Conservation (phyloP, 306 rosid species). For the Oemleria cerasiformis region DNA sequence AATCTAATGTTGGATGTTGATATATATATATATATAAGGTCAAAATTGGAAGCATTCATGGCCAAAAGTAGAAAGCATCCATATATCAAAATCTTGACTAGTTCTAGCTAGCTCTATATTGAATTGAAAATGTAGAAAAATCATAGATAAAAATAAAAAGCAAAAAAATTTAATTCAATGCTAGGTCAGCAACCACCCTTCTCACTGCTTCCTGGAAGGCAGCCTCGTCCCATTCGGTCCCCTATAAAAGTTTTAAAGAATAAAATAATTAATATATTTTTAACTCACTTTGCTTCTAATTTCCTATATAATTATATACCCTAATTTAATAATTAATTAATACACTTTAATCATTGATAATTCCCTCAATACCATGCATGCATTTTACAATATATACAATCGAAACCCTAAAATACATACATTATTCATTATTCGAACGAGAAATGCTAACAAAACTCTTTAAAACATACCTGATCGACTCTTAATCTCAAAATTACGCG, state of each 20-base stretch:
- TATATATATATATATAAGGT: neutral
- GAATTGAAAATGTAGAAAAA: neutral
- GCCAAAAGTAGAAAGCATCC: slow-evolving; percentile 14
- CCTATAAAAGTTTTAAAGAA: slow-evolving; percentile 32
- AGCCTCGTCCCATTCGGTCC: slow-evolving; percentile 74
- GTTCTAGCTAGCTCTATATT: neutral
- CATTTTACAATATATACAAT: neutral
- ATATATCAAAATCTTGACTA: slow-evolving; percentile 18
- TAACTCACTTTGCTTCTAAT: neutral
- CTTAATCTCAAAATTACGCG: slow-evolving; percentile 57
- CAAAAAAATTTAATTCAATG: neutral
- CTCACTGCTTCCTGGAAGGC: slow-evolving; percentile 89
- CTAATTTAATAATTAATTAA: too few species aligned
- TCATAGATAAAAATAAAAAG: neutral
- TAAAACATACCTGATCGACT: slow-evolving; percentile 58
- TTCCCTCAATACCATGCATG: neutral
- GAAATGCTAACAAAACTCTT: neutral
- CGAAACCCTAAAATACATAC: too few species aligned
- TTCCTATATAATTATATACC: neutral
- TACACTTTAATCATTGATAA: neutral
- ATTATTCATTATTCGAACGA: too few species aligned
- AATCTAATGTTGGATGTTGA: slow-evolving; percentile 4
- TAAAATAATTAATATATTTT: neutral
- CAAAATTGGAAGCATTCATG: neutral
- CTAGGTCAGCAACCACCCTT: slow-evolving; percentile 62